Base-by-base conservation (phyloP, 352 stramenopile species). In the Globisporangium paddicum region DNA sequence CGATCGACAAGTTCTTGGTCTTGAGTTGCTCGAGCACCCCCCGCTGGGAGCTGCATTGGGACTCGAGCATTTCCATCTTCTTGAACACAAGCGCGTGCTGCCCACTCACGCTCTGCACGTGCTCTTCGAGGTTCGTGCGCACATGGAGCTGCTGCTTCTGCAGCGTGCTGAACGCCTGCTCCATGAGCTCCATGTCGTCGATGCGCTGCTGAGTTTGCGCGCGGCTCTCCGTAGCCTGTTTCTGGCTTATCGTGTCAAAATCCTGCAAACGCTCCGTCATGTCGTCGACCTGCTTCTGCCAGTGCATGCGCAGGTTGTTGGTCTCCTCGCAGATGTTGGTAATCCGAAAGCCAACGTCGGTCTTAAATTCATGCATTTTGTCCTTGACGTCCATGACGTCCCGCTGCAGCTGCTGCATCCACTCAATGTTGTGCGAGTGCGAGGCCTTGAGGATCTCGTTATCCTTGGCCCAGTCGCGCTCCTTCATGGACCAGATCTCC, bases 381-480 rank as follows among this genome's bases (percentile, higher is more conserved):
- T 93, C 81, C 55, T 93, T 93, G 28, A 83, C 69, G 38, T 90
- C 79, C 69, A 89, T 89, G 21, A 87, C 77, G 41, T 93, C 83
- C 7, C 83, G 79, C 54, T 93, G 83, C 53, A 93, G 62, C 65
- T 90, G 77, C 54, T 93, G 83, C 83, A 93, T 93, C 83, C 83
- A 93, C 68, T 93, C 83, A 37, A 91, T 56, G 53, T 93, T 89
- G 64, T 91, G 83, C 38, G 66, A 76, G 58, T 93, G 83, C n/a
- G 79, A 89, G 1, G 79, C 72, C 58, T 93, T 93, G 28, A 91
- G 70, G 49, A 93, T 88, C 60, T 93, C 83, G 37, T 91, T 91
- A 55, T 93, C 83, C 61, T 93, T 93, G 18, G 81, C 81, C 81
- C 83, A 93, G 59, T 93, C 81, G 23, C 83, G 77, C 71, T 93